Base-by-base conservation (phyloP, 257 asterid genomes). In the Buddleja alternifolia region DNA sequence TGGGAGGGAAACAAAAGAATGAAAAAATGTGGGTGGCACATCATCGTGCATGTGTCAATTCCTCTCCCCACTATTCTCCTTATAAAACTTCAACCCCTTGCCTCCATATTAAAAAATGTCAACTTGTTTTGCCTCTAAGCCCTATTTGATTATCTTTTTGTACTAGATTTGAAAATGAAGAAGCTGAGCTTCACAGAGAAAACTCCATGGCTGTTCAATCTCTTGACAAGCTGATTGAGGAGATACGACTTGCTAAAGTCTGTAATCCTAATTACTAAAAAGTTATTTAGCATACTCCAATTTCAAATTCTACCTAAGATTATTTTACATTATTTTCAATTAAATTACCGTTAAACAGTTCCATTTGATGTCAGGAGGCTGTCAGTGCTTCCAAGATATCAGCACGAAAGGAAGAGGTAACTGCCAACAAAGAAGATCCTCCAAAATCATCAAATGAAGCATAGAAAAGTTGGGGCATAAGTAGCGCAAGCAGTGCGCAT, bases 311-410 rank as follows among this genome's bases (percentile, higher is more conserved):
- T n/a, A n/a, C n/a, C n/a, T n/a, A n/a, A n/a, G n/a, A n/a, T n/a
- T n/a, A n/a, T n/a, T n/a, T n/a, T n/a, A n/a, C n/a, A n/a, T n/a
- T n/a, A n/a, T n/a, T n/a, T n/a, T n/a, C n/a, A 46, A 9, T 9
- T 46, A 2, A 14, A 3, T 14, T 5, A 14, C 7, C 15, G 14
- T 19, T 46, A n/a, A n/a, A n/a, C n/a, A n/a, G n/a, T n/a, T 16
- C 47, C 9, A 34, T 8, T 59, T 8, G n/a, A 37, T 59, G 29
- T 56, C 65, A 59, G 65, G 65, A 59, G 47, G 65, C 41, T 10
- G 41, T 23, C 36, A 24, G 20, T 3, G 63, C 42, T 56, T 21
- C 63, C n/a, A 29, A 29, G 42, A 57, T 57, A 29, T 10, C 12
- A 21, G 12, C 8, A 41, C n/a, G 11, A 41, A 46, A 2, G 0